Conservation (phyloP, 2,329 filamentous ascomycete species). For the Alternaria gaisen region DNA sequence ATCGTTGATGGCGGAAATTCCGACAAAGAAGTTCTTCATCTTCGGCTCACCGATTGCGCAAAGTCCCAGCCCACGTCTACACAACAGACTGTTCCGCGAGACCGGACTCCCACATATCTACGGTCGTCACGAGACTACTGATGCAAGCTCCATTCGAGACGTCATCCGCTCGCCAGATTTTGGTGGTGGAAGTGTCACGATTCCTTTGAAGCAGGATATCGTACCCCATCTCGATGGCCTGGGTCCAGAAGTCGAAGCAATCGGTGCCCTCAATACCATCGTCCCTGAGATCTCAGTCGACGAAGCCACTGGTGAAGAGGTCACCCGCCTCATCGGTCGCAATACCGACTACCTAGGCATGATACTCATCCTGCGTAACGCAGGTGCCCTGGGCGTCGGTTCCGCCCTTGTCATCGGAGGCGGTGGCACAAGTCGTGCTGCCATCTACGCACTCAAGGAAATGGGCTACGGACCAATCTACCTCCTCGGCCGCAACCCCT, state of each 20-base stretch:
- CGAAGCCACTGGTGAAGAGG: conserved; percentile 51
- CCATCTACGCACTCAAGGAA: conserved; percentile 84
- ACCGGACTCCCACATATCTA: conserved; percentile 89
- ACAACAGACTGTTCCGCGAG: conserved; percentile 82
- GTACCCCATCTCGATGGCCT: conserved; percentile 82
- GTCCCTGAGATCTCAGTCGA: conserved; percentile 64
- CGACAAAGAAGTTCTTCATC: conserved; percentile 80
- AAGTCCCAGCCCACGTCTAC: conserved; percentile 86
- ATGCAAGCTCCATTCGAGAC: conserved; percentile 65
- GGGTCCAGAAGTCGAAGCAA: conserved; percentile 78
- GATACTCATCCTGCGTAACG: conserved; percentile 76
- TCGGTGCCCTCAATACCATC: conserved; percentile 96
- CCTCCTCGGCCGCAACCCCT: conserved; percentile 77
- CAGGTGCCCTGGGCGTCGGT: conserved; percentile 59
- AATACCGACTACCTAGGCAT: conserved; percentile 98
- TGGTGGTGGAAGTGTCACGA: conserved; percentile 93
- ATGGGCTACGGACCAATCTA: conserved; percentile 89
- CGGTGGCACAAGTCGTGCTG: conserved; percentile 90
- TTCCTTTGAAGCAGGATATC: conserved; percentile 90
- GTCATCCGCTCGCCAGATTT: conserved; percentile 78
- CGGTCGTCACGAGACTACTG: conserved; percentile 75
- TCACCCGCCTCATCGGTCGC: conserved; percentile 73
- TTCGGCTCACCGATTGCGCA: conserved; percentile 86
- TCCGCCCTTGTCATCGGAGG: conserved; percentile 86
- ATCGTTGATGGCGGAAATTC: conserved; percentile 79